These are phyloP conservation scores for Pseudogymnoascus sp. DNA, from an alignment of 2,329 filamentous ascomycete genomes.

Conservation along the genomic window DNA sequence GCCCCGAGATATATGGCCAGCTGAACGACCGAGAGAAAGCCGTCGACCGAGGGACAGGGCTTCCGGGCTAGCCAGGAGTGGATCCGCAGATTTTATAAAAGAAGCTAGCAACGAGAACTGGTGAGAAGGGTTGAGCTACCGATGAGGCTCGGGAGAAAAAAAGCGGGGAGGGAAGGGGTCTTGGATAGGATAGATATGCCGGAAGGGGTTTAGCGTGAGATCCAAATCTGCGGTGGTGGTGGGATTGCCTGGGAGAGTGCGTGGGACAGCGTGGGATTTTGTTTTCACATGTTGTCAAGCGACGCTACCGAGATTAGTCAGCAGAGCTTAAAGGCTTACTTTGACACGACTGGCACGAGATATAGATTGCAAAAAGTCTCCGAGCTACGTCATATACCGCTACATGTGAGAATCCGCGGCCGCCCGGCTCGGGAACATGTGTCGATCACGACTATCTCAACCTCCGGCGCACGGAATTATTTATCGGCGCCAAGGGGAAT, in stretches of 20 bases:
- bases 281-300: not conserved
- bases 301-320: conserved; percentile 1
- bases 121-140: conserved; percentile 4
- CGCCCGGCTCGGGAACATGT: not conserved
- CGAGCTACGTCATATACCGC: not conserved
- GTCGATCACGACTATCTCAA: conserved; percentile 3
- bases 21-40: conserved; percentile 1
- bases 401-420: conserved; percentile 6
- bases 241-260: not conserved
- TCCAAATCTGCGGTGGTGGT: not conserved
- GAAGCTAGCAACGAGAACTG: conserved; percentile 5
- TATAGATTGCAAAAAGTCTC: not conserved
- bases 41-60: conserved; percentile 2
- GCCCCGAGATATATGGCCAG: not conserved
- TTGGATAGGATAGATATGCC: not conserved
- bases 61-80: not conserved
- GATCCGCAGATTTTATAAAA: not conserved
- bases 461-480: not conserved
- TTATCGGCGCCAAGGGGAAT: not conserved
- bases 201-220: not conserved
- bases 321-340: not conserved
- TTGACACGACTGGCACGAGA: not conserved
- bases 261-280: not conserved
- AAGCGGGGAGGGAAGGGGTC: conserved; percentile 6
- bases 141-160: conserved; percentile 3